Conservation (phyloP, 2,329 filamentous ascomycete genomes). For the Pseudogymnoascus sp. region DNA sequence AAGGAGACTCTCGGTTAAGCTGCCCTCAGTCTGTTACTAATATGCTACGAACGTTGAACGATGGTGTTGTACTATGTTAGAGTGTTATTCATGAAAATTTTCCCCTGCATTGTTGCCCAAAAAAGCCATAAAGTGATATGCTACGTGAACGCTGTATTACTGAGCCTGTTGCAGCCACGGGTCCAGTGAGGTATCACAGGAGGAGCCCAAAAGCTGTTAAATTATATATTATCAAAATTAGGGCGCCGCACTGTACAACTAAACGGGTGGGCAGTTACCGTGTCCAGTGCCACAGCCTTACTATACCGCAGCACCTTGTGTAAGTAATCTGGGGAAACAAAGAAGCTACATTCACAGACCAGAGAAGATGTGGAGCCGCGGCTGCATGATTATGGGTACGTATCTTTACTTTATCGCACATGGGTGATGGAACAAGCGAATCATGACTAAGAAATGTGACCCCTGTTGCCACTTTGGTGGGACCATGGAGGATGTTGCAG, state of each 20-base stretch:
- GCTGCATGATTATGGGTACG: not conserved
- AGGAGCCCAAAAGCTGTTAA: not conserved
- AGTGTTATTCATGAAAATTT: conserved; percentile 12
- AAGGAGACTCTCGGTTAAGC: conserved; percentile 8
- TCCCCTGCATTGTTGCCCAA: not conserved
- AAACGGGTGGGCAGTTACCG: not conserved
- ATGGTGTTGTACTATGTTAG: conserved; percentile 12
- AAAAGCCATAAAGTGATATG: not conserved
- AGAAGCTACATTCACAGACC: not conserved
- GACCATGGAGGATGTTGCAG: not conserved
- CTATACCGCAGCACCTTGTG: not conserved
- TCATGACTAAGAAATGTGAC: not conserved
- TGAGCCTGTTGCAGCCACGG: not conserved
- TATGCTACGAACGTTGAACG: conserved; percentile 12
- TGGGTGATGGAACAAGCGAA: conserved; percentile 1
- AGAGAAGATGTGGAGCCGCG: conserved; percentile 5
- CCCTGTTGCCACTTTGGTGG: conserved; percentile 3
- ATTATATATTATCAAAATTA: not conserved
- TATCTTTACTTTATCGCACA: not conserved
- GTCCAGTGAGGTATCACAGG: not conserved
- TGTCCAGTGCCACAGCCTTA: not conserved
- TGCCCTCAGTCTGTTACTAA: conserved; percentile 11
- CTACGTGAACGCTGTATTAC: not conserved
- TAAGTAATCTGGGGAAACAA: not conserved
- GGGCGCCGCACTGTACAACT: not conserved